Base-by-base conservation (phyloP, 805 yeast species). In the Candida adriatica region DNA sequence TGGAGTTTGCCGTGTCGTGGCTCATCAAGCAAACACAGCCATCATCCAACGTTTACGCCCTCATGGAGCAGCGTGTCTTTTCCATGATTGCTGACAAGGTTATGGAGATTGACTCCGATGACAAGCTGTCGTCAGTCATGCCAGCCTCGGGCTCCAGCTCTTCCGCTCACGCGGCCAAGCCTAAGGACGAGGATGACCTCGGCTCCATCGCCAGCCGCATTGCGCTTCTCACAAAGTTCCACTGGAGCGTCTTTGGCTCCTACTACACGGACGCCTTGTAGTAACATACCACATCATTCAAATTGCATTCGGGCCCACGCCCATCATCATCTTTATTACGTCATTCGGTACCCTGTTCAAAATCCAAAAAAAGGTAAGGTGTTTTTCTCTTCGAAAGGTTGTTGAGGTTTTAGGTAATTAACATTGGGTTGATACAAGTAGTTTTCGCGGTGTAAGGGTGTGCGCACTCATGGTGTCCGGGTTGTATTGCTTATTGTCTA, bases 21-120 rank as follows among this genome's bases (percentile, higher is more conserved):
- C 65, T 86, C 27, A 64, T 81, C 29, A 83, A 79, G 51, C 94
- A 86, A 57, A 80, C 88, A 9, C 95, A 85, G 57, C 95, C 95
- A 29, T 64, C 64, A 38, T 76, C 90, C 6, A 78, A 73, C 31
- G 81, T 85, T 24, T 85, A 85, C 51, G 77, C 79, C 6, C 64
- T 84, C 29, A 64, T 86, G 68, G 95, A 85, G 56, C 66, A 66
- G 23, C 74, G 77, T 41, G 66, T 75, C 13, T 75, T 77, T 55
- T 66, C 67, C 42, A 70, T 66, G 35, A 58, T 75, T 48, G 55
- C 48, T 34, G 51, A 50, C 18, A 52, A 41, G 25, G 66, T 67
- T 27, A 58, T 59, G 31, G 49, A 55, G 24, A 16, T 38, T 13
- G 45, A 38, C 16, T 31, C 30, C 18, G 23, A 32, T 9, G n/a